A percentile compares a stretch with the other conserved stretches of the same genome.
Evolutionary conservation across 2,329 filamentous ascomycete genomes (phyloP).

Genomic region (Cucurbitaria berberidis): DNA sequence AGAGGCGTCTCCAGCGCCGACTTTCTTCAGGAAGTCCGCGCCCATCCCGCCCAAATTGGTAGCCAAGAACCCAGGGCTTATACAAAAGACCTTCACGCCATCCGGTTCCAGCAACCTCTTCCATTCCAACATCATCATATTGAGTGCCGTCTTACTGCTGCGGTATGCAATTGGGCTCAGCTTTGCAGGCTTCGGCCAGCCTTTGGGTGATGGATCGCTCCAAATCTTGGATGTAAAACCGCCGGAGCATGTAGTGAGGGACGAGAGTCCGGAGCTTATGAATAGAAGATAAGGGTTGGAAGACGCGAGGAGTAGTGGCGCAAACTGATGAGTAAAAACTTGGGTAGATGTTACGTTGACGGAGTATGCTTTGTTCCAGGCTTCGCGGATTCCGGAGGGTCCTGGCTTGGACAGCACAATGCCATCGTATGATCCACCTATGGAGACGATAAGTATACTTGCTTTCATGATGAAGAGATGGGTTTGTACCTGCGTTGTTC

Average conservation of each 20-base stretch:
- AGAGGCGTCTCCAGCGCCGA: slow-evolving; percentile 48
- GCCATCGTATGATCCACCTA: slow-evolving; percentile 55
- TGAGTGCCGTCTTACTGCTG: slow-evolving; percentile 54
- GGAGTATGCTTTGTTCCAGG: slow-evolving; percentile 46
- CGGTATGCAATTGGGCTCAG: slow-evolving; percentile 47
- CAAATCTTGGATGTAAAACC: slow-evolving; percentile 29
- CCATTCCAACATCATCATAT: slow-evolving; percentile 60
- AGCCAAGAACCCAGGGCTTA: slow-evolving; percentile 56
- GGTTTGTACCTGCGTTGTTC: slow-evolving; percentile 62
- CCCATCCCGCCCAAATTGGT: slow-evolving; percentile 50
- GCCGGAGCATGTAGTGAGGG: slow-evolving; percentile 42
- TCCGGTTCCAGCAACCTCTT: slow-evolving; percentile 52
- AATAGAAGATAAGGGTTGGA: slow-evolving; percentile 47
- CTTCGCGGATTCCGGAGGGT: slow-evolving; percentile 43
- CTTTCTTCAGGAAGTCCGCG: slow-evolving; percentile 42
- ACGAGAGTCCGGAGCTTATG: slow-evolving; percentile 52
- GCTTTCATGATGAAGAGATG: not conserved
- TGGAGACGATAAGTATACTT: slow-evolving; percentile 36
- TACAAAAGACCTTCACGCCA: slow-evolving; percentile 55
- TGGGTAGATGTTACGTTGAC: slow-evolving; percentile 50
- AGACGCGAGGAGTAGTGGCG: slow-evolving; percentile 49
- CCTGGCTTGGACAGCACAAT: slow-evolving; percentile 32
- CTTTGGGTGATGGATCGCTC: slow-evolving; percentile 40
- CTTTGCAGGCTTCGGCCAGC: slow-evolving; percentile 55
- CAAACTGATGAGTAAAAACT: slow-evolving; percentile 44